phyloP scores from a whole-genome alignment of 305 asterid species.

The Nicotiana rustica region DNA sequence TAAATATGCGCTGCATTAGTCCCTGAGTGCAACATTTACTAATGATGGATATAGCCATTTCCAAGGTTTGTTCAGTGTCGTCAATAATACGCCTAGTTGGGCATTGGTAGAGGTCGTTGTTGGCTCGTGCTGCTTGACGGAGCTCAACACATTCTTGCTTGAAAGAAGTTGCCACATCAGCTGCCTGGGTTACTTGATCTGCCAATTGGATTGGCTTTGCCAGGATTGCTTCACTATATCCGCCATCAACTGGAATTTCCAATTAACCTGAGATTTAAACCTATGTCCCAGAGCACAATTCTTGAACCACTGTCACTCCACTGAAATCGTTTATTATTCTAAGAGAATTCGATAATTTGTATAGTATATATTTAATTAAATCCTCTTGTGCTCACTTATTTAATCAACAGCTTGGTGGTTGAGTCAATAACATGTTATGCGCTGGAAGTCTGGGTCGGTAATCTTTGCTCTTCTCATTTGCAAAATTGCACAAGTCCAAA shows the following conservation, averaged over 20 bases:
- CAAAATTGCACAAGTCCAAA: neutral
- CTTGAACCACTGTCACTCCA: neutral
- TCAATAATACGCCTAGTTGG: slow-evolving; percentile 37
- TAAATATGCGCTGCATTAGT: slow-evolving; percentile 34
- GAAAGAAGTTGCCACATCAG: slow-evolving; percentile 30
- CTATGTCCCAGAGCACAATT: too few species aligned
- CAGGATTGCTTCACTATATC: slow-evolving; percentile 36
- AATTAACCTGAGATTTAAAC: neutral
- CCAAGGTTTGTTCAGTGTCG: slow-evolving; percentile 37
- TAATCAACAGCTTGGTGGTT: neutral
- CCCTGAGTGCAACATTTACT: slow-evolving; percentile 27
- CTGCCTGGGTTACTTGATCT: slow-evolving; percentile 34
- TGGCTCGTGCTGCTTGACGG: slow-evolving; percentile 32
- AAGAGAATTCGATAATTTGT: neutral
- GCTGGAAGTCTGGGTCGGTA: neutral
- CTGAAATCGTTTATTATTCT: neutral
- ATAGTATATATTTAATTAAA: neutral
- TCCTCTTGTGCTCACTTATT: neutral
- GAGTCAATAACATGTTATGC: neutral
- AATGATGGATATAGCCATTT: slow-evolving; percentile 28
- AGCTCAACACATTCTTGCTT: slow-evolving; percentile 36
- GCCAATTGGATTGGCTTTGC: slow-evolving; percentile 36
- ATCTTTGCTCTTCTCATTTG: neutral
- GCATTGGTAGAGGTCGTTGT: slow-evolving; percentile 34
- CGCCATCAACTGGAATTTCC: slow-evolving; percentile 24